phyloP scores from a whole-genome alignment of 1,284 basidiomycete genomes.

The Takashimella koratensis region DNA sequence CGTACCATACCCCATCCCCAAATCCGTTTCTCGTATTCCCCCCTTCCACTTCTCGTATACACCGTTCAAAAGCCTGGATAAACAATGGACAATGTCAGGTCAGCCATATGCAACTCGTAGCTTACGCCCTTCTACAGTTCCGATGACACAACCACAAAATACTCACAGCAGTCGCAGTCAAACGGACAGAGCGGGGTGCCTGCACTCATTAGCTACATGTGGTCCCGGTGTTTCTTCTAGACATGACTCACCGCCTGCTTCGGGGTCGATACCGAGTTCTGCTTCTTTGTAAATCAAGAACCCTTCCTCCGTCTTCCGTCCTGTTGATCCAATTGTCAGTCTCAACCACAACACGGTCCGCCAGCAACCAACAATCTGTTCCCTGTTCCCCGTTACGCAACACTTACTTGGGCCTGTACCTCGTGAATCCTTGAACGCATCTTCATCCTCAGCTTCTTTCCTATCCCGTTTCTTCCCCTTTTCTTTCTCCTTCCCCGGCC shows the following conservation, averaged over 20 bases:
- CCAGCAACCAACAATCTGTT: not conserved
- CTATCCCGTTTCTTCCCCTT: slow-evolving; percentile 18
- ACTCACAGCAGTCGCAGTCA: slow-evolving; percentile 78
- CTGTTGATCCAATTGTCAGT: slow-evolving; percentile 49
- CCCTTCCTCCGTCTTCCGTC: slow-evolving; percentile 78
- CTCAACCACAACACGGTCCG: not conserved
- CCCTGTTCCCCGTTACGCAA: not conserved
- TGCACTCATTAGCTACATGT: slow-evolving; percentile 7
- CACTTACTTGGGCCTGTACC: slow-evolving; percentile 67
- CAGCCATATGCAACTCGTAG: slow-evolving; percentile 8
- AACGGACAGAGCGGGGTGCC: slow-evolving; percentile 63
- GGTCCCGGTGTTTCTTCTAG: slow-evolving; percentile 20
- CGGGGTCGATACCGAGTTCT: slow-evolving; percentile 68
- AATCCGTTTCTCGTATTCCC: no score
- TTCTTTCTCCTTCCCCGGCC: slow-evolving; percentile 3
- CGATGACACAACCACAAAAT: not conserved
- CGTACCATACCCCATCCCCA: no score
- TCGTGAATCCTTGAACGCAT: slow-evolving; percentile 69
- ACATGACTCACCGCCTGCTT: slow-evolving; percentile 66
- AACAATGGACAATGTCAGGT: no score
- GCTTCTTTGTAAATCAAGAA: slow-evolving; percentile 80
- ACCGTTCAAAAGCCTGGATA: slow-evolving; percentile 56
- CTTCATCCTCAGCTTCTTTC: slow-evolving; percentile 50
- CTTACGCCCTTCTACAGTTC: no score
- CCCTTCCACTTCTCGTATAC: no score